Evolutionary conservation across 768 basidiomycete genomes (phyloP), one percentile per base, ranked within the genome.

Genomic region (Kwoniella sp.): DNA sequence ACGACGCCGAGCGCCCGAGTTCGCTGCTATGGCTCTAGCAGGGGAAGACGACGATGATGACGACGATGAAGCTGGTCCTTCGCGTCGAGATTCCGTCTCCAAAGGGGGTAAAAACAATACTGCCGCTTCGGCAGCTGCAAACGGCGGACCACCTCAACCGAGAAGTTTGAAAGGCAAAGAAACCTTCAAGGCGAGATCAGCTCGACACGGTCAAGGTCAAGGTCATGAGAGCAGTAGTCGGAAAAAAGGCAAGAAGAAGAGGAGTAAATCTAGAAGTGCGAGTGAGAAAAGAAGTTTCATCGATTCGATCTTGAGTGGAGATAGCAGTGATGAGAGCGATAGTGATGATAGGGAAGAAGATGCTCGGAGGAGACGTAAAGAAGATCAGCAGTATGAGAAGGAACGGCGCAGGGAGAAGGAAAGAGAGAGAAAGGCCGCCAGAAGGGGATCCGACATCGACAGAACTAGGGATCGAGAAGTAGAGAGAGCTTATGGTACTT

Each of bases 11-110:
- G 75, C 71, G 10, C 69, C 69, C 17, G 78, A 79, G 36, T 79
- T 78, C 51, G 75, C 76, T 6, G 77, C 77, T 13, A 71, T 70
- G 69, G 73, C 73, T 13, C 57, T 63, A 36, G 70, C 68, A 26
- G 75, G 64, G n/a, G 78, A 79, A 40, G 74, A 77, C 46, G 73
- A 71, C 24, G 68, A 71, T 29, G 78, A 77, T 19, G 71, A 77
- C n/a, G 74, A 77, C 9, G 77, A 76, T 2, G 72, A 71, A 49
- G 67, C 61, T 6, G 51, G 26, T 10, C 33, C 47, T 22, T 33
- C 52, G 13, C 68, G 55, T 27, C 47, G 58, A n/a, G 37, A 37
- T 30, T 44, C 40, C 4, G 19, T 44, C 60, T 27, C 19, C 58
- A 15, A 57, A 48, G 24, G 47, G 37, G n/a, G n/a, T n/a, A 55